Percentiles rank a stretch among this genome's conserved stretches.
phyloP scores from a whole-genome alignment of 257 asterid genomes.

The Orobanche coerulescens region DNA sequence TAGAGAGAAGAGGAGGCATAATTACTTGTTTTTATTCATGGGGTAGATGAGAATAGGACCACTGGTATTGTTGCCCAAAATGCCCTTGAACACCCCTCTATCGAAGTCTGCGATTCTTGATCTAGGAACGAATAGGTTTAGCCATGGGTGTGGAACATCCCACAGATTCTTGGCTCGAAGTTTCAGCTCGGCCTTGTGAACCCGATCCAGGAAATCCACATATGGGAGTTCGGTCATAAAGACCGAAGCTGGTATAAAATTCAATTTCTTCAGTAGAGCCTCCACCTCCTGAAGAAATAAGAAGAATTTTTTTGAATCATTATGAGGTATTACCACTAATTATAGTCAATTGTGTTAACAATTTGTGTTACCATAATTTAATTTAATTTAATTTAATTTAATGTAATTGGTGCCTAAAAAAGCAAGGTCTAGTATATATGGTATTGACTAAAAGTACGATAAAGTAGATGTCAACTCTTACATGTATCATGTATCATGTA shows the following conservation, averaged over 20 bases:
- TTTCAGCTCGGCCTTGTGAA: constrained; percentile 74
- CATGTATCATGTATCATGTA: no score
- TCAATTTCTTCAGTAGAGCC: constrained; percentile 34
- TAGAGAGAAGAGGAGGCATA: no score
- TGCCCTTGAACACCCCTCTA: constrained; percentile 68
- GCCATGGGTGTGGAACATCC: constrained; percentile 96
- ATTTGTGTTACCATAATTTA: no score
- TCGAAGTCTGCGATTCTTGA: constrained; percentile 66
- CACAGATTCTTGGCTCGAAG: constrained; percentile 64
- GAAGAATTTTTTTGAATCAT: no score
- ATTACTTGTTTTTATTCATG: constrained; percentile 73
- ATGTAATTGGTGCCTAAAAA: not conserved
- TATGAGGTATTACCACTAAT: no score
- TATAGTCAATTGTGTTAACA: no score
- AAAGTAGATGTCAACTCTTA: constrained; percentile 16
- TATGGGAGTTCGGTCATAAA: constrained; percentile 67
- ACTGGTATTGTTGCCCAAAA: constrained; percentile 54
- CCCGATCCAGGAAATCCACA: constrained; percentile 73
- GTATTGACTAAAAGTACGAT: not conserved
- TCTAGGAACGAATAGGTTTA: constrained; percentile 64
- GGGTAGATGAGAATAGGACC: constrained; percentile 87
- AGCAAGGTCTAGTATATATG: not conserved
- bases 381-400: no score
- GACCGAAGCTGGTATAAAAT: constrained; percentile 47
- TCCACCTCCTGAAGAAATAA: constrained; percentile 48